phyloP scores from a whole-genome alignment of 2,329 filamentous ascomycete genomes.

The Albophoma yamanashiensis region DNA sequence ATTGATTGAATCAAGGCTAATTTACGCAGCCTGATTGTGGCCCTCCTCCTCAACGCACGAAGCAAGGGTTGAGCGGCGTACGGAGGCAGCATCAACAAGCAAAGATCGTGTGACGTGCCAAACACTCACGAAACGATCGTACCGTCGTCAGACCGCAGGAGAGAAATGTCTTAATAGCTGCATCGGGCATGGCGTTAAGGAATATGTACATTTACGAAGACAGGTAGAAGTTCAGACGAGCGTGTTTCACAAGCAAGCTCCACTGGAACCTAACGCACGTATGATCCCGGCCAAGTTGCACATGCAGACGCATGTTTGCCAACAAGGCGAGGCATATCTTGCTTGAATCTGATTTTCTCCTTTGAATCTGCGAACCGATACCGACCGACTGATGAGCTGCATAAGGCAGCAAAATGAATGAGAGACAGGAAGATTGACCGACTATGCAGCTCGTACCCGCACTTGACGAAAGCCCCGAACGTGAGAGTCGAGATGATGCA shows the following conservation, averaged over 20 bases:
- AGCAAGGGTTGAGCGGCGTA: conserved; percentile 44
- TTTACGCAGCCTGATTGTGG: conserved; percentile 67
- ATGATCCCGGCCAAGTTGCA: neutral
- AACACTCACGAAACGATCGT: neutral
- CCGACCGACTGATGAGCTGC: neutral
- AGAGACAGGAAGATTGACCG: neutral
- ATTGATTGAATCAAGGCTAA: neutral
- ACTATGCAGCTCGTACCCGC: neutral
- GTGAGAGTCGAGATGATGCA: neutral
- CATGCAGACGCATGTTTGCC: neutral
- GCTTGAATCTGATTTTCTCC: neutral
- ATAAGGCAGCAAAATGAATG: neutral
- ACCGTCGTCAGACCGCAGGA: neutral
- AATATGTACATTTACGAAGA: conserved; percentile 22
- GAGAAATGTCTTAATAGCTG: conserved; percentile 12
- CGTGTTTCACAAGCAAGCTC: conserved; percentile 9
- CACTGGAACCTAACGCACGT: conserved; percentile 3
- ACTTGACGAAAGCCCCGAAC: neutral
- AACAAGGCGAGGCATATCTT: no score
- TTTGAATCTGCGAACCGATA: neutral
- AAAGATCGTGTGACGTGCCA: neutral
- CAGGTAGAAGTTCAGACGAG: conserved; percentile 15
- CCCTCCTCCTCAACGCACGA: conserved; percentile 86
- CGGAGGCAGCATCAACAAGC: neutral
- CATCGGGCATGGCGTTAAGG: conserved; percentile 28